Base-by-base conservation (phyloP, 768 basidiomycete species). In the Mrakia frigida region DNA sequence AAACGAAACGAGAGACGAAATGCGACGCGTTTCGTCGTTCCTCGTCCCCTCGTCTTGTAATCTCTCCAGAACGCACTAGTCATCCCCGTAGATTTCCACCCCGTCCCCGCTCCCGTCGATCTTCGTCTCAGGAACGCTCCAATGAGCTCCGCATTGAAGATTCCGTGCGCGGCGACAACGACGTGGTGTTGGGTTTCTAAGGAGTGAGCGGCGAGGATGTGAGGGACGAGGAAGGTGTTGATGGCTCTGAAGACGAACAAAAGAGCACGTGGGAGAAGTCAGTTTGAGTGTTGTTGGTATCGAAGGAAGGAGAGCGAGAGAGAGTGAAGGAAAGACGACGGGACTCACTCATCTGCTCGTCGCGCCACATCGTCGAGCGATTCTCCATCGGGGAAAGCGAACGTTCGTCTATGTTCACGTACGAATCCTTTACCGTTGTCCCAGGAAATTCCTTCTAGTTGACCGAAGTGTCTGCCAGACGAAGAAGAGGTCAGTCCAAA, bases 141-240 rank as follows among this genome's bases (percentile, higher is more conserved):
- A 16, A 78, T 50, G 13, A 78, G 23, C 59, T 78, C 73, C 2
- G 39, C 28, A 56, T 92, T 90, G 82, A 89, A 89, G 31, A 91
- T 79, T 0, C 92, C 91, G 82, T 93, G 92, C 82, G 91, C 91
- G 67, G 92, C 88, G 53, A 92, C 79, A 1, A 88, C 90, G 35
- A 92, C 81, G 77, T 89, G 90, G 10, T 86, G 80, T 46, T 84
- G 80, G 75, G 76, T 82, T 50, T 84, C 83, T n/a, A 84, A 82
- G 73, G 83, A 83, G 31, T 84, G 83, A 0, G 85, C 85, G 31
- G 85, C 80, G 81, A 82, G 35, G n/a, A 91, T 82, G 79, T 89
- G 86, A 5, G 89, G 87, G 79, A 90, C 80, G 13, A 91, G 80
- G 25, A 89, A 80, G 6, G 88, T 85, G 14, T 87, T 81, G 39